Conservation (phyloP, 106 monocot genomes). For the Hemerocallis citrina region DNA sequence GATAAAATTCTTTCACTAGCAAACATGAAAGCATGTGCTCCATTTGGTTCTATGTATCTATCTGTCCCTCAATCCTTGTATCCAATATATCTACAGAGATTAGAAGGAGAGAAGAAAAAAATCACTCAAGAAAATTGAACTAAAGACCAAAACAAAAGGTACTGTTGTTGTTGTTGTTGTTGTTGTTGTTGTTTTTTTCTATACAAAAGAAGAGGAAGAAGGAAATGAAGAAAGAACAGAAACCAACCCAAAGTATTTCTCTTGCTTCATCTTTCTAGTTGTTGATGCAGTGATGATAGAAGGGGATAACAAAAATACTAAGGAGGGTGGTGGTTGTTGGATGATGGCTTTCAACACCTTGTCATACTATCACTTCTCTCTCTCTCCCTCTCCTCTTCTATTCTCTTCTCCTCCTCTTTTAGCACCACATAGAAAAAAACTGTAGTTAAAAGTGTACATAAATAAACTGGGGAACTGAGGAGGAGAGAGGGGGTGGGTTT, state of each 20-base stretch:
- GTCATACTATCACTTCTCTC: slow-evolving; percentile 8
- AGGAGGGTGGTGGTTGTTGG: background rate
- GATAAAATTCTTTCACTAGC: slow-evolving; percentile 1
- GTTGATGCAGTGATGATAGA: too few species aligned
- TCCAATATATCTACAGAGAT: background rate
- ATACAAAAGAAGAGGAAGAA: background rate
- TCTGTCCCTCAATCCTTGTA: background rate
- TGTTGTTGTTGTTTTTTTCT: background rate
- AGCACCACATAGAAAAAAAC: too few species aligned
- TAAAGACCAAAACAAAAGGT: too few species aligned
- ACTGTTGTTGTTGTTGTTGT: too few species aligned
- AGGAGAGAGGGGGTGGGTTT: too few species aligned
- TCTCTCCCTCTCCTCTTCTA: too few species aligned
- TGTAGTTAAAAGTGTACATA: too few species aligned
- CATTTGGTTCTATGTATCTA: slow-evolving; percentile 1
- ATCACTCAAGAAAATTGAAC: too few species aligned
- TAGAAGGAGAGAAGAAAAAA: too few species aligned
- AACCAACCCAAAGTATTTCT: background rate
- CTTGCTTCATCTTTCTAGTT: background rate
- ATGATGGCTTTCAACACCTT: slow-evolving; percentile 10
- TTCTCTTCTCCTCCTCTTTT: too few species aligned
- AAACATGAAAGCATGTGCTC: slow-evolving; percentile 10
- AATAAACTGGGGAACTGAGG: too few species aligned
- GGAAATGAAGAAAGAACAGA: background rate
- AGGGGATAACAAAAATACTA: too few species aligned